These are phyloP conservation scores for Geranium brycei DNA, from an alignment of 345 rosid species.

Conservation along the genomic window DNA sequence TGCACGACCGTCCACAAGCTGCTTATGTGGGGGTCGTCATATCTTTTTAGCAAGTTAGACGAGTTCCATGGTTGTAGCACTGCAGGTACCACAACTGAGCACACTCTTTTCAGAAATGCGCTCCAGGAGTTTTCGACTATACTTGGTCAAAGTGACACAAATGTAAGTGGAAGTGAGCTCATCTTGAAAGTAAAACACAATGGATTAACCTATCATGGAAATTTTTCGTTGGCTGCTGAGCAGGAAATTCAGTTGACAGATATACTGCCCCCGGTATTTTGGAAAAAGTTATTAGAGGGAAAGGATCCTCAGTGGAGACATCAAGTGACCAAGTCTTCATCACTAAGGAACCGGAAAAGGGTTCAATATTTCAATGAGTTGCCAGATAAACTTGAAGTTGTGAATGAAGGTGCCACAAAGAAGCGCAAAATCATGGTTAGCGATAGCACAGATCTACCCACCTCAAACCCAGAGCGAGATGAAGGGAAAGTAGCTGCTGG, in stretches of 20 bases:
- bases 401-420: conserved; percentile 29
- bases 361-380: conserved; percentile 22
- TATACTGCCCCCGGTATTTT: conserved; percentile 48
- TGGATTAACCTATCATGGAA: conserved; percentile 36
- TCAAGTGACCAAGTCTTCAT: conserved; percentile 20
- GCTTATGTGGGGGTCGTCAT: conserved; percentile 77
- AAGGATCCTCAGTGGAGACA: conserved; percentile 63
- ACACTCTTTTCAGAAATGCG: conserved; percentile 27
- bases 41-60: conserved; percentile 48
- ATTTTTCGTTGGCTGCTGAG: conserved; percentile 48
- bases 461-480: conserved; percentile 13
- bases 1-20: conserved; percentile 35
- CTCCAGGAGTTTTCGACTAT: background rate
- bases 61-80: conserved; percentile 36
- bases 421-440: conserved; percentile 37
- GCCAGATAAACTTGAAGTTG: conserved; percentile 18
- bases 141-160: conserved; percentile 15
- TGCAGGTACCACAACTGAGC: conserved; percentile 12
- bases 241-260: conserved; percentile 26
- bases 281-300: conserved; percentile 54
- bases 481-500: conserved; percentile 17
- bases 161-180: conserved; percentile 20
- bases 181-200: conserved; percentile 48
- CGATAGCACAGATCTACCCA: conserved; percentile 18
- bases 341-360: conserved; percentile 64